Evolutionary conservation across 331 rosid species (phyloP), one percentile per base, ranked within the genome.

Genomic region (Dryas integrifolia): DNA sequence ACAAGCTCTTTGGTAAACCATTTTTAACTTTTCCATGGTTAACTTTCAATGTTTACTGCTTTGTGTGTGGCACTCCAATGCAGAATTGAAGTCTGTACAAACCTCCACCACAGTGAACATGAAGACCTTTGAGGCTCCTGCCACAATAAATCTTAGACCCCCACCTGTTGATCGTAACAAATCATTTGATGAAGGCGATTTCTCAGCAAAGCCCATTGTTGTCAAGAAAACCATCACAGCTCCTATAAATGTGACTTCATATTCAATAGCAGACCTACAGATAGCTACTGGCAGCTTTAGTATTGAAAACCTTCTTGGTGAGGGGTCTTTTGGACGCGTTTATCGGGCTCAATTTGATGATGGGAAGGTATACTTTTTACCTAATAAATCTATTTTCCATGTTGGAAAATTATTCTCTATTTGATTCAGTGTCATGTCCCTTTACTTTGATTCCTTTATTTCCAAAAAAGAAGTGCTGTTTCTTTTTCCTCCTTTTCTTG

Each of bases 241-340:
- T 84, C 96, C 90, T 35, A 68, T 69, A 78, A 86, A 88, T 82
- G 89, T 89, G 72, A 85, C 80, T 62, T 76, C 89, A 24, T 95
- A 89, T 80, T 85, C 97, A 13, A 60, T 89, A 75, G 96, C 96
- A 41, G 98, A 95, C 80, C 85, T 95, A 75, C 97, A 95, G 84
- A 82, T 90, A 60, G 97, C 98, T 72, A 88, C 97, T 57, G 90
- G 88, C 67, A 89, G 91, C 92, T 95, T 91, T 83, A 91, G 88
- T 66, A 83, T 83, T 63, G 96, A 88, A 51, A 88, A 89, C 72
- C 96, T 91, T 74, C 87, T 92, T 43, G 98, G 97, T 26, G 96
- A 89, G 79, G 98, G 97, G 40, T 88, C 93, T 69, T 89, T 95
- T 83, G 98, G 98, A 60, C 96, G 96, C 14, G 96, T 95, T 73